Conservation (phyloP, 2,329 filamentous ascomycete species). For the Ophiostoma ips region DNA sequence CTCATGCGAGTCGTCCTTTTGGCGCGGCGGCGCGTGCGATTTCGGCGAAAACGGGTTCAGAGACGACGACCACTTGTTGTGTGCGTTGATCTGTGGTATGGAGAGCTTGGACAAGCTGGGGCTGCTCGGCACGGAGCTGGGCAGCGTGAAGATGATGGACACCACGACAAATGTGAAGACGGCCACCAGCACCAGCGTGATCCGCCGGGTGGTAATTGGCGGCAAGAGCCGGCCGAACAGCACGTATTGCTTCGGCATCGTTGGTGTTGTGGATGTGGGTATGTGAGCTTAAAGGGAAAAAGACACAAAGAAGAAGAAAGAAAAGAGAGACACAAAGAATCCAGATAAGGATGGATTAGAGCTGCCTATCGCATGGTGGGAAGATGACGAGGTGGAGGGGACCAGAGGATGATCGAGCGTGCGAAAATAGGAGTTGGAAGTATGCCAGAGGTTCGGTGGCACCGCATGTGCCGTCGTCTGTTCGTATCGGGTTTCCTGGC, state of each 20-base stretch:
- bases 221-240: constrained; percentile 35
- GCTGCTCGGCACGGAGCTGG: constrained; percentile 32
- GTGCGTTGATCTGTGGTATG: constrained; percentile 33
- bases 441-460: neutral
- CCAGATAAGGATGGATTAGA: no score
- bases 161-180: constrained; percentile 40
- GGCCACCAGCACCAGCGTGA: constrained; percentile 36
- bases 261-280: neutral
- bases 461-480: neutral
- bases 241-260: constrained; percentile 33
- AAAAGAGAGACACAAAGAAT: no score
- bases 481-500: neutral
- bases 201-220: constrained; percentile 36
- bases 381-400: no score
- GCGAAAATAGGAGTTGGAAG: no score
- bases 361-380: no score
- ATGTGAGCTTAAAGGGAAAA: no score
- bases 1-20: constrained; percentile 65
- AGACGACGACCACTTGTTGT: constrained; percentile 29
- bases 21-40: constrained; percentile 57
- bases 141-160: constrained; percentile 38
- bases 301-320: no score
- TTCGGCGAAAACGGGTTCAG: constrained; percentile 47
- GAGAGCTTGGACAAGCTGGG: constrained; percentile 35
- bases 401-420: no score